Conservation (phyloP, 1,139 yeast genomes). For the Yamadazyma dushanensis region DNA sequence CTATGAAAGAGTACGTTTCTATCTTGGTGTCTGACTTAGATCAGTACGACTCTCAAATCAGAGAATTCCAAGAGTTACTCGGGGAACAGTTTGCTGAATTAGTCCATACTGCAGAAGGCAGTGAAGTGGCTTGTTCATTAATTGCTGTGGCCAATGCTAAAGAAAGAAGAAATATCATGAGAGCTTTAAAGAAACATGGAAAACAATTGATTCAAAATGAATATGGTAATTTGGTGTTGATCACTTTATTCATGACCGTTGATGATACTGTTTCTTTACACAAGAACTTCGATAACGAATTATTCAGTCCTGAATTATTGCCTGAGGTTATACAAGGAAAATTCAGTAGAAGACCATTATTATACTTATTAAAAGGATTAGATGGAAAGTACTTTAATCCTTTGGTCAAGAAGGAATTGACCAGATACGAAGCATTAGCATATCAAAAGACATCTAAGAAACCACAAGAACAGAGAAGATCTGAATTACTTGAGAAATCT, state of each 20-base stretch:
- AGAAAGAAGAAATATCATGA: constrained; percentile 81
- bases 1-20: constrained; percentile 83
- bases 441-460: constrained; percentile 75
- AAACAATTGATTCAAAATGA: constrained; percentile 78
- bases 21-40: constrained; percentile 57
- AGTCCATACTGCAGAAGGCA: constrained; percentile 93
- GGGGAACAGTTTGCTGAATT: constrained; percentile 91
- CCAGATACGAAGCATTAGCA: constrained; percentile 64
- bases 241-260: constrained; percentile 77
- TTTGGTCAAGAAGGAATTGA: constrained; percentile 57
- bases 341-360: constrained; percentile 84
- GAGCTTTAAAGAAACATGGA: constrained; percentile 71
- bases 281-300: constrained; percentile 67
- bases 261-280: constrained; percentile 88
- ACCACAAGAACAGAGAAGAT: constrained; percentile 73
- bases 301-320: constrained; percentile 54
- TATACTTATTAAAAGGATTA: constrained; percentile 76
- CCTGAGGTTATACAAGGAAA: constrained; percentile 66
- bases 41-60: constrained; percentile 57
- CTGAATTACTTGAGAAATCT: constrained; percentile 65
- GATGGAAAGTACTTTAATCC: constrained; percentile 86
- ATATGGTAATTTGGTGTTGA: constrained; percentile 79
- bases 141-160: constrained; percentile 87
- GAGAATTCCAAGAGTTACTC: constrained; percentile 80
- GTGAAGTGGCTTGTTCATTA: constrained; percentile 81